phyloP scores from a whole-genome alignment of 768 basidiomycete genomes.

The Russula earlei region DNA sequence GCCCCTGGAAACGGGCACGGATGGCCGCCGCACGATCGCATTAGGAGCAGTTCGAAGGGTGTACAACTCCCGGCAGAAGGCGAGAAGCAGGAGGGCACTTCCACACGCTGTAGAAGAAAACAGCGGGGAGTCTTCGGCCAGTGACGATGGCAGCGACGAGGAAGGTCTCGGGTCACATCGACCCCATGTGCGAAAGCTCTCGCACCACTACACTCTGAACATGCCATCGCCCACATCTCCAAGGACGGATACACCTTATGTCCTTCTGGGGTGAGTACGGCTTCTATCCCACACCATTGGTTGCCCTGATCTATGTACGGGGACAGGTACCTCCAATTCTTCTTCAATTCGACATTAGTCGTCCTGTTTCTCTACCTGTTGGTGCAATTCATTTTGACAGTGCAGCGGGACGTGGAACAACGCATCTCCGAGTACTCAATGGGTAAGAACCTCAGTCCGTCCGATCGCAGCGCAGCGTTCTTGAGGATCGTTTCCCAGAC shows the following conservation, averaged over 20 bases:
- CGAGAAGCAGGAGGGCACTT: constrained; percentile 28
- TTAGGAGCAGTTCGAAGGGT: constrained; percentile 58
- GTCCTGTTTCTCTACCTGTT: constrained; percentile 77
- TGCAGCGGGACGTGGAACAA: constrained; percentile 83
- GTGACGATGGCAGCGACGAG: constrained; percentile 38
- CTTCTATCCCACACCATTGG: constrained; percentile 11
- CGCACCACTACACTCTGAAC: constrained; percentile 79
- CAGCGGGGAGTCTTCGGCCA: constrained; percentile 34
- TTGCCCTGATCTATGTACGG: constrained; percentile 28
- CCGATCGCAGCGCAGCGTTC: constrained; percentile 4
- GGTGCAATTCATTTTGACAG: constrained; percentile 79
- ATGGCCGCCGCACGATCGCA: constrained; percentile 44
- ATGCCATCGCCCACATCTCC: constrained; percentile 51
- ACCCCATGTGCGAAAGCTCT: constrained; percentile 44
- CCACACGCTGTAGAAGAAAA: constrained; percentile 20
- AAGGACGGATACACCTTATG: constrained; percentile 63
- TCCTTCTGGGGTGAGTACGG: constrained; percentile 69
- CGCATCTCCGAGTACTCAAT: constrained; percentile 82
- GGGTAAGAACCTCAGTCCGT: constrained; percentile 41
- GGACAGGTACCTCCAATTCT: constrained; percentile 81
- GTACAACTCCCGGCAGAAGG: constrained; percentile 48
- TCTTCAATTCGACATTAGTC: constrained; percentile 84
- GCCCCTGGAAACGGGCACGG: constrained; percentile 30
- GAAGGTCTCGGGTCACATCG: constrained; percentile 16
- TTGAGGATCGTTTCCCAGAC: constrained; percentile 36